Evolutionary conservation across 768 basidiomycete species (phyloP).

Genomic region (Cystofilobasidium macerans): DNA sequence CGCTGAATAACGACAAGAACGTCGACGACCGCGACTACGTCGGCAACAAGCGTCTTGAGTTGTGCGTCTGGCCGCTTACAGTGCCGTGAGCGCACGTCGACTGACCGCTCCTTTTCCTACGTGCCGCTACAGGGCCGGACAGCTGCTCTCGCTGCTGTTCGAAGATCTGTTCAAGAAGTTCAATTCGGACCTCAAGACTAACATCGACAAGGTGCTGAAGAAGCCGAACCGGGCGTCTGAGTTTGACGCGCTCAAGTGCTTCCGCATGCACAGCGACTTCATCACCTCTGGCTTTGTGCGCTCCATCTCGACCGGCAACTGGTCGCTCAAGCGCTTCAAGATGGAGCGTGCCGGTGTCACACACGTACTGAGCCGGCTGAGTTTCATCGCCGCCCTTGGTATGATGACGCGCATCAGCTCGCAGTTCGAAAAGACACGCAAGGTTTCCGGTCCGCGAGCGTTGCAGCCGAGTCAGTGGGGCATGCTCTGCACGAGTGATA

Average conservation of each 20-base stretch:
- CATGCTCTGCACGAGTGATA: conserved; percentile 99
- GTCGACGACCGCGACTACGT: conserved; percentile 99
- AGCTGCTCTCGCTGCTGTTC: conserved; percentile 85
- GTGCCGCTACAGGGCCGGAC: conserved; percentile 62
- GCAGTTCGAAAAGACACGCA: conserved; percentile 98
- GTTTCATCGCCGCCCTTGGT: conserved; percentile 92
- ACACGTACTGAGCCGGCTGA: conserved; percentile 86
- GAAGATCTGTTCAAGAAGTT: conserved; percentile 99
- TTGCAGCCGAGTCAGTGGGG: conserved; percentile 99
- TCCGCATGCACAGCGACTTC: conserved; percentile 92
- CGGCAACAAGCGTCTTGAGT: conserved; percentile 93
- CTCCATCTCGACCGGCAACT: conserved; percentile 97
- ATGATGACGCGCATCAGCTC: conserved; percentile 99
- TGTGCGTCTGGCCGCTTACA: conserved; percentile 54
- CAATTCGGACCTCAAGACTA: conserved; percentile 84
- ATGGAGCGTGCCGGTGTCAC: conserved; percentile 99
- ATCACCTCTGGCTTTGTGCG: conserved; percentile 92
- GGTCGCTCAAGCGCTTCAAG: conserved; percentile 97
- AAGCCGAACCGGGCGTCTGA: conserved; percentile 88
- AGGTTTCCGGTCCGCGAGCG: conserved; percentile 93
- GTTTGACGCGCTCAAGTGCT: conserved; percentile 86
- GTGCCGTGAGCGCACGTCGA: too few species aligned
- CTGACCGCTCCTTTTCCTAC: conserved; percentile 8
- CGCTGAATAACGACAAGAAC: conserved; percentile 90
- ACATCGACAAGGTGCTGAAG: conserved; percentile 94